Base-by-base conservation (phyloP, 1,139 yeast genomes). In the Saccharomyces hybrid region DNA sequence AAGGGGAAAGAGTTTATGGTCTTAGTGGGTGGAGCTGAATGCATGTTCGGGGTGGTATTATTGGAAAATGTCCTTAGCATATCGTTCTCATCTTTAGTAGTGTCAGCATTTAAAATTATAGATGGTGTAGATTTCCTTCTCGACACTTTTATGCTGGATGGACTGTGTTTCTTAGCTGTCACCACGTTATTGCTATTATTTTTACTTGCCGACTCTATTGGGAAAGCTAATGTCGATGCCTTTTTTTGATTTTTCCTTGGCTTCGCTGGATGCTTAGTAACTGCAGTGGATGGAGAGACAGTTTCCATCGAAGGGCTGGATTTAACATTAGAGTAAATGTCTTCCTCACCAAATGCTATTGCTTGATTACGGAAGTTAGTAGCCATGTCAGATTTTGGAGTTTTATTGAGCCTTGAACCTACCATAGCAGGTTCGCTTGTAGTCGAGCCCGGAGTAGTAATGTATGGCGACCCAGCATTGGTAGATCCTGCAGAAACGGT, bases 391-490 rank as follows among this genome's bases (percentile, higher is more conserved):
- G 23, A 34, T 14, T 14, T 34, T 34, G 42, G 42, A n/a, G 42
- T 34, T 5, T 34, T 46, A 46, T 46, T 46, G 4, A 46, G 19
- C 8, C 31, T 46, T n/a, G 47, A 46, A n/a, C 11, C 11, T n/a
- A 46, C 47, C 28, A 46, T 46, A 27, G 47, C 47, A 46, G 47
- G 47, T 11, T 27, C 47, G 19, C 47, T 26, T 23, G 47, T 46
- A 8, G 42, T 34, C 5, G 42, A 34, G 42, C 42, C 42, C 9
- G 42, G 42, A 7, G 42, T 34, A 11, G 42, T 34, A n/a, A 34
- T 34, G 16, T 34, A 7, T 1, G 42, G 42, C 19, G 42, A 34
- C 3, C 25, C 42, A 34, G 42, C 42, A 8, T 14, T 14, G 3
- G 42, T 16, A 4, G 42, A 34, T 34, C 42, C 42, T n/a, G 42